A percentile compares a stretch with the other conserved stretches of the same genome.
These are phyloP conservation scores for Xerocomellus chrysenteron DNA, from an alignment of 768 basidiomycete species.

Conservation along the genomic window DNA sequence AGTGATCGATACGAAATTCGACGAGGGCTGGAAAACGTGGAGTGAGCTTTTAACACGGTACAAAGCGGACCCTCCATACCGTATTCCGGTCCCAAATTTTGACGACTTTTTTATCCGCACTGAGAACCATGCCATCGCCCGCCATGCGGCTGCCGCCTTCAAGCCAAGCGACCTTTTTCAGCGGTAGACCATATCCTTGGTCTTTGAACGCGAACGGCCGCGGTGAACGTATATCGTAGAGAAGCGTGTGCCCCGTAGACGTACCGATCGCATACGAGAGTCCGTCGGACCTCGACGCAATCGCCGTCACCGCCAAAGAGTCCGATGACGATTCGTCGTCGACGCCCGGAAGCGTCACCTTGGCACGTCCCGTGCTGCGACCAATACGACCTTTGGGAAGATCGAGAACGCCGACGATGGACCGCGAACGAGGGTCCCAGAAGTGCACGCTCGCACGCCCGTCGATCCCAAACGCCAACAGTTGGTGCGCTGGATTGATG, in stretches of 20 bases:
- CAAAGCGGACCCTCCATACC: slow-evolving; percentile 43
- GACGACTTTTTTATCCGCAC: slow-evolving; percentile 94
- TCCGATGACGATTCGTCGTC: slow-evolving; percentile 33
- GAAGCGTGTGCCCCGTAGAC: slow-evolving; percentile 88
- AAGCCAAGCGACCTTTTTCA: slow-evolving; percentile 86
- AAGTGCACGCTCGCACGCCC: slow-evolving; percentile 87
- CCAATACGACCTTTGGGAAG: slow-evolving; percentile 56
- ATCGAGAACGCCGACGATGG: slow-evolving; percentile 65
- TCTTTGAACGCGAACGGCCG: slow-evolving; percentile 88
- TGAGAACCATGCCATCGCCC: slow-evolving; percentile 84
- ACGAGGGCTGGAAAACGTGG: slow-evolving; percentile 56
- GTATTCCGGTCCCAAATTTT: slow-evolving; percentile 93
- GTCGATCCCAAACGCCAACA: slow-evolving; percentile 87
- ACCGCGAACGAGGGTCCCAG: slow-evolving; percentile 90
- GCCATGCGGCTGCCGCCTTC: slow-evolving; percentile 83
- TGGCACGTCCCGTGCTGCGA: slow-evolving; percentile 37
- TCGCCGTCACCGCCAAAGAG: slow-evolving; percentile 68
- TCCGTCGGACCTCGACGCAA: slow-evolving; percentile 84
- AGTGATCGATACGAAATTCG: slow-evolving; percentile 90
- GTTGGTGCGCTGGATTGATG: slow-evolving; percentile 89
- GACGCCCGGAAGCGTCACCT: slow-evolving; percentile 33
- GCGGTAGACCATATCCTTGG: slow-evolving; percentile 92
- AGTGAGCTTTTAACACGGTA: slow-evolving; percentile 1
- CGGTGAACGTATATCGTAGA: slow-evolving; percentile 90
- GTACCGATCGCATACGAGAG: slow-evolving; percentile 94